Evolutionary conservation across 805 yeast genomes (phyloP), one percentile per base, ranked within the genome.

Genomic region (Yamadazyma philogaea): DNA sequence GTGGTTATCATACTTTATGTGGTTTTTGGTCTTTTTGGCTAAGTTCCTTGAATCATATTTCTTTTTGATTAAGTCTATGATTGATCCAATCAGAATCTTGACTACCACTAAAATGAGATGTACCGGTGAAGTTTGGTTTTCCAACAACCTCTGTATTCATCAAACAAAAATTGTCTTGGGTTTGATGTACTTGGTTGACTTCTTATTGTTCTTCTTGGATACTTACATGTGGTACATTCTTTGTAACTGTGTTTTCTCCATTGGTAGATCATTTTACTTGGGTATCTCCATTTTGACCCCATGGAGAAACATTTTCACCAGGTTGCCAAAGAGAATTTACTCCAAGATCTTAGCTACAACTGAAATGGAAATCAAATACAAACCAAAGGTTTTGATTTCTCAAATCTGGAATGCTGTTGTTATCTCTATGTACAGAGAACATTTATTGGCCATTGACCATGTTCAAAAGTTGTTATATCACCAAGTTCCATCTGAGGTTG

Each of bases 361-460:
- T 53, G 98, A 93, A 66, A 91, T 95, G 99, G 98, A 93, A 74
- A 88, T 91, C 63, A 91, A 93, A 75, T 93, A 93, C 74, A 91
- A 93, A 72, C 98, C 99, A 54, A 93, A 93, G 79, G 97, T 93
- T 53, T 77, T 93, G 64, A 91, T 93, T 58, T 89, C 97, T 32
- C 99, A 93, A 75, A 91, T 95, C 56, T 93, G 99, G 99, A 93
- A 93, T 64, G 99, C 99, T 42, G 86, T 93, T 68, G 95, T 93
- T 53, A 93, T 93, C 57, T 91, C 99, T 45, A 93, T 93, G 99
- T 95, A 93, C 82, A 88, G 99, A 76, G 99, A 93, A 72, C 99
- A 93, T 68, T 75, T 93, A 67, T 73, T 93, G 55, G 98, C 99
- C 21, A 91, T 95, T 66, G 99, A 93, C 66, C 99, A 93, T 64